phyloP scores from a whole-genome alignment of 2,329 filamentous ascomycete genomes.

The Sarocladiaceae sp. region DNA sequence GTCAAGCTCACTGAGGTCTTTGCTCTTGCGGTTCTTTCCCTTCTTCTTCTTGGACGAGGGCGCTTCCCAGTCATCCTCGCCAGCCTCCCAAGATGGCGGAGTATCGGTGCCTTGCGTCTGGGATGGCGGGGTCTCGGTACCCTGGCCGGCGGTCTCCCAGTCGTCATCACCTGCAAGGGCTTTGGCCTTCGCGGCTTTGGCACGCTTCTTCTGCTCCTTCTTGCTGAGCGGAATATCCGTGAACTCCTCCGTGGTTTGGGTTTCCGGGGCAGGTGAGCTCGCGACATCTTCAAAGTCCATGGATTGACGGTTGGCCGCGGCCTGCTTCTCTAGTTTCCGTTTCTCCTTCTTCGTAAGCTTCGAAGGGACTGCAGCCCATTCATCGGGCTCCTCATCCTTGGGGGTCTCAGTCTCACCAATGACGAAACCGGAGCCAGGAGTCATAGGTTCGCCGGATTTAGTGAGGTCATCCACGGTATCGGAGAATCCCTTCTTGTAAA shows the following conservation, averaged over 20 bases:
- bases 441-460: constrained; percentile 1
- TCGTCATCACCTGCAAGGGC: constrained; percentile 21
- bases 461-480: constrained; percentile 32
- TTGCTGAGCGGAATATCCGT: constrained; percentile 23
- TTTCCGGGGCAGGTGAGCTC: neutral
- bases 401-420: constrained; percentile 36
- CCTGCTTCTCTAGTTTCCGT: constrained; percentile 41
- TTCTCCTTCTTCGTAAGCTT: constrained; percentile 45
- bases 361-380: constrained; percentile 19
- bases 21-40: constrained; percentile 26
- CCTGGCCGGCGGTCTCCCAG: constrained; percentile 16
- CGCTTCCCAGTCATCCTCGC: constrained; percentile 22
- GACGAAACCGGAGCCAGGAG: constrained; percentile 30
- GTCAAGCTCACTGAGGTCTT: constrained; percentile 22
- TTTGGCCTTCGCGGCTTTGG: constrained; percentile 27
- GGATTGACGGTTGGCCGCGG: constrained; percentile 26
- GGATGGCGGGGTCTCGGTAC: constrained; percentile 5
- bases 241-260: neutral
- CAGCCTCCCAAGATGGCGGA: constrained; percentile 11
- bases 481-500: constrained; percentile 46
- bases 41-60: constrained; percentile 23
- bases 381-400: constrained; percentile 23
- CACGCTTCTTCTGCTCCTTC: constrained; percentile 37
- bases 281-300: constrained; percentile 17
- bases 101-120: constrained; percentile 4